Evolutionary conservation across 2,329 filamentous ascomycete species (phyloP).

Genomic region (Epichloe bromicola): DNA sequence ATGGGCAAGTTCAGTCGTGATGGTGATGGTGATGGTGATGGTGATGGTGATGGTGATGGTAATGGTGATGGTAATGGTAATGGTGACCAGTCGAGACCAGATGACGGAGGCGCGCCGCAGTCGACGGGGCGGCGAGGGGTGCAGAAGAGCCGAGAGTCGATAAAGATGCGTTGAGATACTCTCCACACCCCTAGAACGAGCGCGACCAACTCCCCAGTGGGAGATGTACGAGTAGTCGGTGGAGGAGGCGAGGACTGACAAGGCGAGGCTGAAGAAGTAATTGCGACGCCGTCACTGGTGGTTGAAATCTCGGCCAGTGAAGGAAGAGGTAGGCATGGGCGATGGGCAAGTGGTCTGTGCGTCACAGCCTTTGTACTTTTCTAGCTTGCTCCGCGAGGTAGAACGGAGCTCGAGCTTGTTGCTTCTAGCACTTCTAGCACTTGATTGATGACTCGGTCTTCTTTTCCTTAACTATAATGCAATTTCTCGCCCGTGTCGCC

Average conservation of each 20-base stretch:
- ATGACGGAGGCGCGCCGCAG: background rate
- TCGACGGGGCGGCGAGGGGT: slow-evolving; percentile 4
- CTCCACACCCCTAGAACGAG: slow-evolving; percentile 9
- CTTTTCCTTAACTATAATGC: no score
- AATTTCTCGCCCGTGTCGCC: no score
- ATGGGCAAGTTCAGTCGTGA: background rate
- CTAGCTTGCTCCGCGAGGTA: no score
- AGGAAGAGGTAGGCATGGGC: background rate
- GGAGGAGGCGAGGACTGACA: slow-evolving; percentile 1
- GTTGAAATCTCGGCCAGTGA: slow-evolving; percentile 9
- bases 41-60: background rate
- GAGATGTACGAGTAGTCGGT: slow-evolving; percentile 4
- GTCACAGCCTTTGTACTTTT: background rate
- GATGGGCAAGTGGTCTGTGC: slow-evolving; percentile 8
- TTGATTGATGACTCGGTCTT: no score
- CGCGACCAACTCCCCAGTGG: slow-evolving; percentile 9
- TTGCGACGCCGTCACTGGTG: slow-evolving; percentile 1
- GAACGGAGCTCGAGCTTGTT: no score
- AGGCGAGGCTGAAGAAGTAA: slow-evolving; percentile 4
- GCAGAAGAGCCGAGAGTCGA: slow-evolving; percentile 6
- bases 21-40: background rate
- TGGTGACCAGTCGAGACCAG: background rate
- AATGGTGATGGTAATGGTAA: no score
- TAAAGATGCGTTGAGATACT: slow-evolving; percentile 3
- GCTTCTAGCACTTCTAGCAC: no score